Base-by-base conservation (phyloP, 176 grass and related monocot genomes). In the Hordeum marinum region DNA sequence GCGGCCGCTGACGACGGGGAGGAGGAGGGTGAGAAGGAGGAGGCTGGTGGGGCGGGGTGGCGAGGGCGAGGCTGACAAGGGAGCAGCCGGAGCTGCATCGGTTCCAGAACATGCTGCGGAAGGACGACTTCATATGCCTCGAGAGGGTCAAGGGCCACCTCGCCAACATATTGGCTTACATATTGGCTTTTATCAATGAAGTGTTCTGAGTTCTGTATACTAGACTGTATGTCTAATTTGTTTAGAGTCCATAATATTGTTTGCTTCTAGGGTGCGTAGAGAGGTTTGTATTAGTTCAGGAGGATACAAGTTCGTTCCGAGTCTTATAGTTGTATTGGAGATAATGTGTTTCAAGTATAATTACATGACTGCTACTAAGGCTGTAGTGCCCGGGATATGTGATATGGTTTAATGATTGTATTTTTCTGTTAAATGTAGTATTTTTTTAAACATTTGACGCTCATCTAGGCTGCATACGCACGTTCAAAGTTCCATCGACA, bases 1-100 rank as follows among this genome's bases (percentile, higher is more conserved):
- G 58, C 25, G 4, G 85, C 37, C 0, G 85, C 77, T 0, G 88
- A 88, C 1, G 86, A 89, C 1, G 92, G 72, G 17, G 75, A 80
- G 1, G 83, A 75, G 42, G 83, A 75, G 42, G 40, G 40, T 8
- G 40, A 41, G 37, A 5, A 77, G 26, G 79, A 85, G 1, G 83
- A 75, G 42, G 85, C 37, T 27, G 45, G 45, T 29, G 80, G 65
- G 71, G 63, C 4, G n/a, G 85, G 67, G 27, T 81, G 68, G 58
- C 81, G 6, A 79, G 83, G 59, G 40, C 62, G 43, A 68, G 3
- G 59, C 66, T 40, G 3, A 68, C 84, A 23, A 87, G 89, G 89
- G 89, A 86, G 48, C 89, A 90, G 68, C 80, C 85, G 75, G 85
- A 90, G 32, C 66, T 84, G 68, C 79, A 61, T 76, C 73, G 90